A percentile compares a stretch with the other conserved stretches of the same genome.
Conservation (phyloP, 2,329 filamentous ascomycete species). For the Clonostachys solani region DNA sequence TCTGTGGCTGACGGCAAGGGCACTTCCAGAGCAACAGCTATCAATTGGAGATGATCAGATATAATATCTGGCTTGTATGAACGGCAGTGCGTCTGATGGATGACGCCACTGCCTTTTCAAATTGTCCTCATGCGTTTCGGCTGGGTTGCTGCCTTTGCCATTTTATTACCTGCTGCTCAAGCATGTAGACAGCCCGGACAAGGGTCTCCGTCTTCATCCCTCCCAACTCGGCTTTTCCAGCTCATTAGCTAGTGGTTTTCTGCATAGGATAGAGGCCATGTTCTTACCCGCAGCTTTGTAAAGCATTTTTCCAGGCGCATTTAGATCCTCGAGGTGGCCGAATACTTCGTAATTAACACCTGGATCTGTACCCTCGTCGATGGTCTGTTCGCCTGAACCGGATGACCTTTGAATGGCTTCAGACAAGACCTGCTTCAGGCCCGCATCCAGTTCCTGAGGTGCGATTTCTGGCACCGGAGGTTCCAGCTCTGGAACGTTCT, state of each 20-base stretch:
- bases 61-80: no score
- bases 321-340: slow-evolving; percentile 21
- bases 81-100: no score
- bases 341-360: slow-evolving; percentile 9
- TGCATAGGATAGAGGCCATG: no score
- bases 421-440: not conserved
- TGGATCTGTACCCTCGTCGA: no score
- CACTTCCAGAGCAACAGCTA: no score
- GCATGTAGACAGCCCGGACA: slow-evolving; percentile 28
- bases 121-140: not conserved
- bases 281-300: slow-evolving; percentile 25
- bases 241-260: no score
- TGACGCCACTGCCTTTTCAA: not conserved
- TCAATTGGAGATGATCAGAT: no score
- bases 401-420: no score
- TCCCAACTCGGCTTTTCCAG: no score
- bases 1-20: no score
- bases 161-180: slow-evolving; percentile 25
- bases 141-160: slow-evolving; percentile 20
- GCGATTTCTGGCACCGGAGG: slow-evolving; percentile 10
- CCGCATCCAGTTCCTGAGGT: slow-evolving; percentile 15
- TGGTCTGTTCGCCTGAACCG: no score
- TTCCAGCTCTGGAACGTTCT: slow-evolving; percentile 10
- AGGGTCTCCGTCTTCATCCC: slow-evolving; percentile 25
- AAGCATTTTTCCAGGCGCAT: slow-evolving; percentile 19